Percentiles rank a stretch among this genome's conserved stretches.
phyloP scores from a whole-genome alignment of 768 basidiomycete species.

The Termitomyces titanicus region DNA sequence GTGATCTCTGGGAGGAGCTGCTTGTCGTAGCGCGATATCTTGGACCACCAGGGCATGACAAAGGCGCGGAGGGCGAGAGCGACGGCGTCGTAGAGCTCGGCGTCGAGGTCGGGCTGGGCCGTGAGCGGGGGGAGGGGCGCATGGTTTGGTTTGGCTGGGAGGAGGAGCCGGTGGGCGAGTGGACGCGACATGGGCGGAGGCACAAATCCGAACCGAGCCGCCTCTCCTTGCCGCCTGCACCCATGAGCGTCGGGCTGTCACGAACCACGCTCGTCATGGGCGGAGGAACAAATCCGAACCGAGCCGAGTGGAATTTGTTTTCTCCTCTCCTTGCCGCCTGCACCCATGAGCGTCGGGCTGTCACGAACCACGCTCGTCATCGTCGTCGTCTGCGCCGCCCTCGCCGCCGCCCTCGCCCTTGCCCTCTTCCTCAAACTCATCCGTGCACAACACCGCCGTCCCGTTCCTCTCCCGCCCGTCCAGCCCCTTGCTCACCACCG shows the following conservation, averaged over 20 bases:
- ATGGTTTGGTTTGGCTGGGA: slow-evolving; percentile 46
- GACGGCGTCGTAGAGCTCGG: slow-evolving; percentile 74
- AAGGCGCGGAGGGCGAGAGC: slow-evolving; percentile 77
- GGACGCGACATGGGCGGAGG: slow-evolving; percentile 11
- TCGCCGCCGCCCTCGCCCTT: slow-evolving; percentile 37
- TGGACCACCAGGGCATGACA: slow-evolving; percentile 85
- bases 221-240: slow-evolving; percentile 3
- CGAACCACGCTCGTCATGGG: slow-evolving; percentile 32
- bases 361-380: slow-evolving; percentile 45
- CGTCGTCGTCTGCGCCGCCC: slow-evolving; percentile 39
- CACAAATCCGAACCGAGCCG: slow-evolving; percentile 9
- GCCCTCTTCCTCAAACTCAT: slow-evolving; percentile 34
- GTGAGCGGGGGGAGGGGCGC: slow-evolving; percentile 40
- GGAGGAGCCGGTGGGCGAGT: slow-evolving; percentile 59
- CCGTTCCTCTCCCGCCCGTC: slow-evolving; percentile 54
- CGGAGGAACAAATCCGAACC: slow-evolving; percentile 3
- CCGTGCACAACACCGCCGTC: slow-evolving; percentile 26
- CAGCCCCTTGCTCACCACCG: slow-evolving; percentile 65
- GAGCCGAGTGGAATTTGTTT: neutral
- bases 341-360: slow-evolving; percentile 19
- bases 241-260: slow-evolving; percentile 22
- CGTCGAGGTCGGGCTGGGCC: slow-evolving; percentile 52
- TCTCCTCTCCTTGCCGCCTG: slow-evolving; percentile 2
- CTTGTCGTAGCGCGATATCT: slow-evolving; percentile 78
- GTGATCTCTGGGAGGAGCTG: slow-evolving; percentile 75